phyloP scores from a whole-genome alignment of 805 yeast genomes.

The Hanseniaspora meyeri region DNA sequence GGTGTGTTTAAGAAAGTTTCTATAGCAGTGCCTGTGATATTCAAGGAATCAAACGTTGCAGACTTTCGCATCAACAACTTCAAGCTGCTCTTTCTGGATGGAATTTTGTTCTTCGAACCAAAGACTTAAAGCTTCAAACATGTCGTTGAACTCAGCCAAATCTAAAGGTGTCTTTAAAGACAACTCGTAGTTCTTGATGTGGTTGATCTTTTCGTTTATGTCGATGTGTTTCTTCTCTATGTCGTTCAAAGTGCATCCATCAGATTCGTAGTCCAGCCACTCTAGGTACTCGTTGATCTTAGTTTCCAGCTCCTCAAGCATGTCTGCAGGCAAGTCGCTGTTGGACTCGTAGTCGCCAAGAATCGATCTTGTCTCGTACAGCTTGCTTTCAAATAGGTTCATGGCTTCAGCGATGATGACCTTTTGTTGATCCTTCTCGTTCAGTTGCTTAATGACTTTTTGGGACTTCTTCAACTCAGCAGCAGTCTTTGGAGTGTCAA shows the following conservation, averaged over 20 bases:
- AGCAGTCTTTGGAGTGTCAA: conserved; percentile 16
- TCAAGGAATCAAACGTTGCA: conserved; percentile 33
- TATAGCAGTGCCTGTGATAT: conserved; percentile 35
- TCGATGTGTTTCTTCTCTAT: conserved; percentile 27
- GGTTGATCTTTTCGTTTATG: conserved; percentile 22
- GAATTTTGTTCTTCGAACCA: conserved; percentile 35
- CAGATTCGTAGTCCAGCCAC: conserved; percentile 70
- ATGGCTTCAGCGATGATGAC: conserved; percentile 42
- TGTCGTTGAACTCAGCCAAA: conserved; percentile 31
- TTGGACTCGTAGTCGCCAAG: conserved; percentile 42
- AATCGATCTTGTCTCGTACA: conserved; percentile 54
- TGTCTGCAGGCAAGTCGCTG: conserved; percentile 31
- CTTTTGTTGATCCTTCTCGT: conserved; percentile 44
- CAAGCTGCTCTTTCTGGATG: conserved; percentile 35
- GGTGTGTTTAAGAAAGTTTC: conserved; percentile 39
- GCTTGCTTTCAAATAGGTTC: conserved; percentile 59
- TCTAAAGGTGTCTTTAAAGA: conserved; percentile 39
- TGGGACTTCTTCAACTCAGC: conserved; percentile 26
- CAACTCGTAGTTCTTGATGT: conserved; percentile 31
- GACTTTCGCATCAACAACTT: conserved; percentile 29
- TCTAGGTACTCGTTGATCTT: conserved; percentile 43
- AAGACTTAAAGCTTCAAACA: conserved; percentile 34
- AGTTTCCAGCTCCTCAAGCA: conserved; percentile 29
- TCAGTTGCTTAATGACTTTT: conserved; percentile 40
- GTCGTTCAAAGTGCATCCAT: conserved; percentile 33